A percentile compares a stretch with the other conserved stretches of the same genome.
These are phyloP conservation scores for Hura crepitans DNA, from an alignment of 441 rosid species.

Conservation along the genomic window DNA sequence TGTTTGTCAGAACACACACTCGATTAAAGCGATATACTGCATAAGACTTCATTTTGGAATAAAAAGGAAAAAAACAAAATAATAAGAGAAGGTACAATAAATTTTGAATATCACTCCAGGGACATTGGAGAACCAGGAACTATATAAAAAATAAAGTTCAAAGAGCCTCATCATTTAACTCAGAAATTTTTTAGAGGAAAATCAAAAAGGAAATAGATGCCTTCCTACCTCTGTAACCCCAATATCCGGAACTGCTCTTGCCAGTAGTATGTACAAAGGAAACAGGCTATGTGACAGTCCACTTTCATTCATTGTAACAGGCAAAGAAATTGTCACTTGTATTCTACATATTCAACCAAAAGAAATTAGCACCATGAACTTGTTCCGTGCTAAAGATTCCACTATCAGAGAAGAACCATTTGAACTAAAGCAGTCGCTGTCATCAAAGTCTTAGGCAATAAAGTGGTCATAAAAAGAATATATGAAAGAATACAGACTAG, in stretches of 20 bases:
- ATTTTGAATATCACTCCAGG: constrained; percentile 15
- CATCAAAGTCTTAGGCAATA: neutral
- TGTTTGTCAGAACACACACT: constrained; percentile 68
- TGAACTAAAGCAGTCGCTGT: constrained; percentile 9
- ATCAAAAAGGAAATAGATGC: constrained; percentile 5
- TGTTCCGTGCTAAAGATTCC: constrained; percentile 4
- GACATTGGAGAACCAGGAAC: constrained; percentile 12
- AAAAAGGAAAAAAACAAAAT: constrained; percentile 32
- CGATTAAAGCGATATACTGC: constrained; percentile 83
- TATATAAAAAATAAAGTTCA: neutral
- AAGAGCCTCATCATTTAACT: constrained; percentile 13
- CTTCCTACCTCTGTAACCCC: constrained; percentile 57
- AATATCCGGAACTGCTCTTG: constrained; percentile 61
- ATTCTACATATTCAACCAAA: constrained; percentile 47
- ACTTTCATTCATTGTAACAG: constrained; percentile 47
- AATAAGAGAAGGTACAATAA: constrained; percentile 15
- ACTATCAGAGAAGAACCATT: constrained; percentile 15
- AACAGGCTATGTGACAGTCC: constrained; percentile 45
- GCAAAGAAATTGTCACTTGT: constrained; percentile 62
- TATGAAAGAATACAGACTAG: neutral
- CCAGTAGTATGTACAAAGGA: constrained; percentile 77
- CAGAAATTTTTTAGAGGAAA: neutral
- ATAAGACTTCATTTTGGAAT: constrained; percentile 65
- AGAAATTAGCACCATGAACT: constrained; percentile 23
- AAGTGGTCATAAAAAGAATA: neutral